These are phyloP conservation scores for Friedmanniomyces endolithicus DNA, from an alignment of 495 filamentous ascomycete genomes.

Conservation along the genomic window DNA sequence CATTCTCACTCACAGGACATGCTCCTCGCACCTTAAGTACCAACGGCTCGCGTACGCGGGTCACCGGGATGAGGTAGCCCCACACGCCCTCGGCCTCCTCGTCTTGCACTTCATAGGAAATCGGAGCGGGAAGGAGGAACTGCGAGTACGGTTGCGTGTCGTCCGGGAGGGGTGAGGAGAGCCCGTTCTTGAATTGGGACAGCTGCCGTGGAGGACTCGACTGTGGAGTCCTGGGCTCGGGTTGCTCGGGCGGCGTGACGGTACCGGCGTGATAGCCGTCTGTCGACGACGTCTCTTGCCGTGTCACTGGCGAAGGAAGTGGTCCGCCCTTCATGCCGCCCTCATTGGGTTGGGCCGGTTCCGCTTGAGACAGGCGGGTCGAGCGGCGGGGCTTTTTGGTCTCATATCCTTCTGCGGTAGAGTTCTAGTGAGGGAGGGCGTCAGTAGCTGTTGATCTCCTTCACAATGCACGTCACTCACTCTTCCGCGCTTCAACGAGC, in stretches of 20 bases:
- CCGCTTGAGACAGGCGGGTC: constrained; percentile 39
- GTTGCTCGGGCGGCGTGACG: constrained; percentile 53
- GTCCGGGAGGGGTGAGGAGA: constrained; percentile 48
- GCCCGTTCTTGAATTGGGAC: constrained; percentile 33
- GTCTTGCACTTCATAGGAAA: constrained; percentile 69
- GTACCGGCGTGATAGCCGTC: constrained; percentile 47
- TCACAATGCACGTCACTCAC: constrained; percentile 8
- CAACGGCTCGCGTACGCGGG: constrained; percentile 55
- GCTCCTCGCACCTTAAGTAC: constrained; percentile 57
- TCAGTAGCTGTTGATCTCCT: background rate
- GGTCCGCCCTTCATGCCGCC: constrained; percentile 44
- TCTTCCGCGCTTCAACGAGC: constrained; percentile 28
- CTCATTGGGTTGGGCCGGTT: constrained; percentile 31
- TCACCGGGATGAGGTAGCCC: constrained; percentile 83
- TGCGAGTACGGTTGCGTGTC: constrained; percentile 66
- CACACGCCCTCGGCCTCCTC: constrained; percentile 84
- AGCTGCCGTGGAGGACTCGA: constrained; percentile 31
- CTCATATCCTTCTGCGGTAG: constrained; percentile 24
- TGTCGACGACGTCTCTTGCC: constrained; percentile 44
- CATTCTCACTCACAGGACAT: constrained; percentile 43
- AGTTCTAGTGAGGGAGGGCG: constrained; percentile 16
- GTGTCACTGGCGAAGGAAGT: constrained; percentile 73
- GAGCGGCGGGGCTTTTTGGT: constrained; percentile 59
- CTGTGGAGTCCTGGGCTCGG: constrained; percentile 36
- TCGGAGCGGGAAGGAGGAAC: constrained; percentile 60